Evolutionary conservation across 1,284 basidiomycete species (phyloP).

Genomic region (Chiua sp.): DNA sequence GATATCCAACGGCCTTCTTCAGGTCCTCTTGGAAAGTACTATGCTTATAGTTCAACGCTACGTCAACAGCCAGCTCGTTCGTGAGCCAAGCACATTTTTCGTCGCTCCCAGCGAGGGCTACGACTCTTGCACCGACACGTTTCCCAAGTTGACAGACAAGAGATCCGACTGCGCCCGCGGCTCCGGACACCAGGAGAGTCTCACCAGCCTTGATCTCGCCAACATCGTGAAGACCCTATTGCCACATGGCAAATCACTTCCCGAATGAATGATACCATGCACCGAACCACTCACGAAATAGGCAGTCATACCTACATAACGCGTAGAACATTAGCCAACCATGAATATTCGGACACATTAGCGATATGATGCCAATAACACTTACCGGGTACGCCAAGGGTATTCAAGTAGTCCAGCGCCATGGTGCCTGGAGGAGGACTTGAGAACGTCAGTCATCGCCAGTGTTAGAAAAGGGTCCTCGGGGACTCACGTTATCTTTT

Average conservation of each 20-base stretch:
- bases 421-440: conserved; percentile 62
- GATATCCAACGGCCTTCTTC: conserved; percentile 61
- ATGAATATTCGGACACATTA: background rate
- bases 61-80: conserved; percentile 81
- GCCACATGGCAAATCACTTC: conserved; percentile 4
- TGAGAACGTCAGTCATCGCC: conserved; percentile 2
- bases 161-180: conserved; percentile 87
- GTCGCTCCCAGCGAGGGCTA: conserved; percentile 71
- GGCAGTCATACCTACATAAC: conserved; percentile 69
- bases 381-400: conserved; percentile 73
- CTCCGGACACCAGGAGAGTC: conserved; percentile 85
- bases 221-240: conserved; percentile 83
- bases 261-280: conserved; percentile 1
- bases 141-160: conserved; percentile 82
- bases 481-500: conserved; percentile 47
- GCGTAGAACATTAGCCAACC: conserved; percentile 1
- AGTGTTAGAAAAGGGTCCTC: background rate
- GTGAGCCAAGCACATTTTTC: conserved; percentile 89
- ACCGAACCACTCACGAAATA: conserved; percentile 67
- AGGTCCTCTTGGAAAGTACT: conserved; percentile 71
- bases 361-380: conserved; percentile 1
- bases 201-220: conserved; percentile 83
- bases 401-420: conserved; percentile 78
- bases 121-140: conserved; percentile 76
- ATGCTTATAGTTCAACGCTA: conserved; percentile 89